Evolutionary conservation across 2,329 filamentous ascomycete species (phyloP).

Genomic region (Xylaria digitata): DNA sequence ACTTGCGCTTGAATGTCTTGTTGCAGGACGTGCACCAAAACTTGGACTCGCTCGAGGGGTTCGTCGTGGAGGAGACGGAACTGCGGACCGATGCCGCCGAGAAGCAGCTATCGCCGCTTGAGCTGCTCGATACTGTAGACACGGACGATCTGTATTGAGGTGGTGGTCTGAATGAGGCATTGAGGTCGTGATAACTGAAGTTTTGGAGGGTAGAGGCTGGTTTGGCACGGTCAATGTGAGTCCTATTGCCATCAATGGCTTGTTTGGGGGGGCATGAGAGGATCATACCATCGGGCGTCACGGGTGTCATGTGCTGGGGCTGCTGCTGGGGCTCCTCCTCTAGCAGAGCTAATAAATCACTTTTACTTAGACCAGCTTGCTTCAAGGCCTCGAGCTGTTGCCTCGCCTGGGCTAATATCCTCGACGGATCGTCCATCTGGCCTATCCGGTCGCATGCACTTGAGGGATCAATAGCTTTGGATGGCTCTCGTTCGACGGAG

Average conservation of each 20-base stretch:
- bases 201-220: constrained; percentile 43
- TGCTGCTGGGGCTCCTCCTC: constrained; percentile 44
- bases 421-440: constrained; percentile 49
- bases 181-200: constrained; percentile 46
- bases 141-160: constrained; percentile 48
- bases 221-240: constrained; percentile 26
- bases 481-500: constrained; percentile 16
- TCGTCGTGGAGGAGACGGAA: constrained; percentile 46
- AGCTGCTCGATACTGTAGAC: constrained; percentile 49
- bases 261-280: background rate
- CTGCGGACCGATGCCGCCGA: constrained; percentile 48
- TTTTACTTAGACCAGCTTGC: constrained; percentile 50
- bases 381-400: constrained; percentile 51
- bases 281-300: constrained; percentile 43
- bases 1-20: constrained; percentile 74
- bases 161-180: constrained; percentile 38
- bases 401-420: constrained; percentile 49
- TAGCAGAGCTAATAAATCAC: constrained; percentile 47
- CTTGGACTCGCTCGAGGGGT: constrained; percentile 44
- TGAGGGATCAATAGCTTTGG: background rate
- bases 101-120: constrained; percentile 50
- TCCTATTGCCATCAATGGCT: constrained; percentile 5
- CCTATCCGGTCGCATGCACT: constrained; percentile 20
- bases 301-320: constrained; percentile 17
- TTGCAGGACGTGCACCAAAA: constrained; percentile 63